Conservation (phyloP, 306 rosid genomes). For the Cucumis melo region DNA sequence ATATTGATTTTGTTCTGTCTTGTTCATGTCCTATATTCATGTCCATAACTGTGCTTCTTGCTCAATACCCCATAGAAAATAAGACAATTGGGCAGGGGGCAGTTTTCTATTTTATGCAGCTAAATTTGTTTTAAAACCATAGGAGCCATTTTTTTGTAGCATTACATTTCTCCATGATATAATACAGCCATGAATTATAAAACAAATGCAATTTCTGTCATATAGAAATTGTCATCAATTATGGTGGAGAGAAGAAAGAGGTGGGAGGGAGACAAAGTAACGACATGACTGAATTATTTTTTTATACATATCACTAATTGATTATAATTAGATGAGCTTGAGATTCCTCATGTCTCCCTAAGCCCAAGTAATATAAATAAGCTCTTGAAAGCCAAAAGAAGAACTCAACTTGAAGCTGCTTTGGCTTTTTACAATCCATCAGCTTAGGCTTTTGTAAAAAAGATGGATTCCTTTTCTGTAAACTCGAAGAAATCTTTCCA, state of each 20-base stretch:
- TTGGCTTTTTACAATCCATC: not conserved
- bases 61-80: not conserved
- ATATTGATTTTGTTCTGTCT: not conserved
- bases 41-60: not conserved
- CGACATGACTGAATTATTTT: not conserved
- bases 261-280: slow-evolving; percentile 10
- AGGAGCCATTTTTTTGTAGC: too few species aligned
- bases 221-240: not conserved
- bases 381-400: not conserved
- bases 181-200: not conserved
- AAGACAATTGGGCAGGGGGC: not conserved
- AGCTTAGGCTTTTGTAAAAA: not conserved
- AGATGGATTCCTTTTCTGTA: slow-evolving; percentile 2
- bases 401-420: not conserved
- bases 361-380: not conserved
- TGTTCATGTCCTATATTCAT: not conserved
- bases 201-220: not conserved
- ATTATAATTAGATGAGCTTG: not conserved
- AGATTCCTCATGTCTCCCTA: slow-evolving; percentile 6
- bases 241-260: not conserved
- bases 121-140: not conserved
- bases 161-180: not conserved
- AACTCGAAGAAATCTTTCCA: slow-evolving; percentile 6
- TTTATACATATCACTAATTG: not conserved
- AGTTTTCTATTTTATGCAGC: not conserved